A percentile compares a stretch with the other conserved stretches of the same genome.
phyloP scores from a whole-genome alignment of 352 stramenopile genomes.

The Pelagophyceae sp. region DNA sequence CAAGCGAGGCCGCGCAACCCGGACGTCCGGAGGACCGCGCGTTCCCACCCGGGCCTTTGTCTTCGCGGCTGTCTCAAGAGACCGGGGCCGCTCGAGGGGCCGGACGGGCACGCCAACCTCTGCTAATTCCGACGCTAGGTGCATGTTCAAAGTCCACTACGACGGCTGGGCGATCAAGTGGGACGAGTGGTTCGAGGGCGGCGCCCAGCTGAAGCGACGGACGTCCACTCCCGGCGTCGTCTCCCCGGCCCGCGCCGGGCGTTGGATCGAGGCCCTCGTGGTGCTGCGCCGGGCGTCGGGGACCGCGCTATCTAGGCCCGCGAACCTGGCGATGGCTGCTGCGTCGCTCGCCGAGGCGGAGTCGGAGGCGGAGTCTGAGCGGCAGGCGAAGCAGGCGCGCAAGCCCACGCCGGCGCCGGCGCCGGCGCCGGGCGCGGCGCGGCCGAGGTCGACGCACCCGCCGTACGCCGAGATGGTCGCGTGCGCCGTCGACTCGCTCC shows the following conservation, averaged over 20 bases:
- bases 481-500: neutral
- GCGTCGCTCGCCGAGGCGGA: neutral
- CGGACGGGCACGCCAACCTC: too few relatives aligned
- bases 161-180: conserved; percentile 5
- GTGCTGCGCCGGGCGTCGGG: too few relatives aligned
- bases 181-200: conserved; percentile 14
- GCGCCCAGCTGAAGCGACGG: neutral
- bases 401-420: neutral
- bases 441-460: neutral
- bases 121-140: neutral
- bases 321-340: neutral
- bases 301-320: too few relatives aligned
- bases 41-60: too few relatives aligned
- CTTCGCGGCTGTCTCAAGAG: too few relatives aligned
- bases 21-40: too few relatives aligned
- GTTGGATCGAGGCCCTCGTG: too few relatives aligned
- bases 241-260: too few relatives aligned
- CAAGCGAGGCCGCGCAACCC: too few relatives aligned
- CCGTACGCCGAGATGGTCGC: conserved; percentile 2
- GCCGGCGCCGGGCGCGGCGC: neutral
- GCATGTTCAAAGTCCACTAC: neutral
- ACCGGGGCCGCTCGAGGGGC: too few relatives aligned
- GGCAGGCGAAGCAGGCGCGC: neutral
- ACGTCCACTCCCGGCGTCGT: neutral
- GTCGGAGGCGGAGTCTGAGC: neutral